These are phyloP conservation scores for Starmerella apis DNA, from an alignment of 805 yeast species.

Conservation along the genomic window DNA sequence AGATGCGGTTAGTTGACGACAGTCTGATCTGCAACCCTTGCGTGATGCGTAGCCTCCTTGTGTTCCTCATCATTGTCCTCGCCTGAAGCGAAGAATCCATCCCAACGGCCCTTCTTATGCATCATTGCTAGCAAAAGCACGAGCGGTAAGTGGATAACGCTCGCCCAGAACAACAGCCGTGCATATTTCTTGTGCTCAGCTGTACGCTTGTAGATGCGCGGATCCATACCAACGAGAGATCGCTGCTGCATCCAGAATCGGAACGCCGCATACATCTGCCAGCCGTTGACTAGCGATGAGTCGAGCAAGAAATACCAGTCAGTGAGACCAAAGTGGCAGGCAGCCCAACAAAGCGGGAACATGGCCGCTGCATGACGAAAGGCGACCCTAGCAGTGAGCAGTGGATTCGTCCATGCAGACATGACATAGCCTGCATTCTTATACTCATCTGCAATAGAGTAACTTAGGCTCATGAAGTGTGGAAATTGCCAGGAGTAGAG, in stretches of 20 bases:
- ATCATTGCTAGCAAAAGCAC: conserved; percentile 83
- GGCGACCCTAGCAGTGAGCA: conserved; percentile 85
- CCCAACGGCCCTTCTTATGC: conserved; percentile 95
- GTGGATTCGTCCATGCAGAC: conserved; percentile 91
- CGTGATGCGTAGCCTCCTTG: no score
- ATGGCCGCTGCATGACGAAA: conserved; percentile 78
- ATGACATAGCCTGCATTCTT: conserved; percentile 92
- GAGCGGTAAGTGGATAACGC: conserved; percentile 88
- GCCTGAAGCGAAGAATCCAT: conserved; percentile 37
- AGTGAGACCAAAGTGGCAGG: conserved; percentile 67
- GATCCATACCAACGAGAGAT: conserved; percentile 32
- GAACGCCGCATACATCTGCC: conserved; percentile 72
- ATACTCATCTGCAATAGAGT: conserved; percentile 78
- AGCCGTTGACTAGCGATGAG: conserved; percentile 68
- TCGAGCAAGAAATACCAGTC: conserved; percentile 76
- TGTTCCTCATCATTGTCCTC: neutral
- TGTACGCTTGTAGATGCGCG: conserved; percentile 13
- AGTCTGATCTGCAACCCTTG: no score
- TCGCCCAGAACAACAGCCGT: conserved; percentile 80
- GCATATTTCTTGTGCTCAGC: conserved; percentile 52
- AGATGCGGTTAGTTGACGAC: no score
- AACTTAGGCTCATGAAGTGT: conserved; percentile 86
- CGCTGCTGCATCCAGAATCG: conserved; percentile 77
- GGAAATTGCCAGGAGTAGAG: conserved; percentile 98
- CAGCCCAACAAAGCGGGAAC: conserved; percentile 86